These are phyloP conservation scores for Delitschia confertaspora DNA, from an alignment of 495 filamentous ascomycete species.

Conservation along the genomic window DNA sequence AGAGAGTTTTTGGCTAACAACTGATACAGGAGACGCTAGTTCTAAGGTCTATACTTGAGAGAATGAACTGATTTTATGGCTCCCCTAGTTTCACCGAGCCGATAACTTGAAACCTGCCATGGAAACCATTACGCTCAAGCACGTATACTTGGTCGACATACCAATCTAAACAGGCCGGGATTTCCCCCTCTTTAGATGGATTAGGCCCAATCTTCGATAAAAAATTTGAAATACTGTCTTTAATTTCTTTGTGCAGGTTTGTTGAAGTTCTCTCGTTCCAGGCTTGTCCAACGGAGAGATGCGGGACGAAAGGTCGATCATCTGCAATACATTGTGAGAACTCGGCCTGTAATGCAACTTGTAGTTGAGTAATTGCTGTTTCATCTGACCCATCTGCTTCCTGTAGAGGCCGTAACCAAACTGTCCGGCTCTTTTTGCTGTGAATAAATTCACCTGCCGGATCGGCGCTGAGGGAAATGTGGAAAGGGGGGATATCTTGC, in stretches of 20 bases:
- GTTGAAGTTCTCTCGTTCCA: background rate
- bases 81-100: conserved; percentile 4
- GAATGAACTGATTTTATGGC: background rate
- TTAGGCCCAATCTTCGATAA: background rate
- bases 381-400: background rate
- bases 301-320: conserved; percentile 10
- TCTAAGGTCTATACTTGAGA: too few relatives aligned
- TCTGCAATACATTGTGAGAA: conserved; percentile 17
- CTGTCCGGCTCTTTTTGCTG: conserved; percentile 4
- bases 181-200: background rate
- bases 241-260: conserved; percentile 2
- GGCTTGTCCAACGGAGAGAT: conserved; percentile 17
- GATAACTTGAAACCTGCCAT: conserved; percentile 11
- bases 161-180: conserved; percentile 3
- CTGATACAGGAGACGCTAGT: too few relatives aligned
- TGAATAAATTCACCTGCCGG: conserved; percentile 1
- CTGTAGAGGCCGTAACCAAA: conserved; percentile 4
- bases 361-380: background rate
- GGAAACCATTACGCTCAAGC: conserved; percentile 12
- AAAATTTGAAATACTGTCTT: background rate
- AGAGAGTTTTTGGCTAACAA: conserved; percentile 38
- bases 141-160: conserved; percentile 14
- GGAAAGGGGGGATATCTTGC: conserved; percentile 4
- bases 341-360: conserved; percentile 12
- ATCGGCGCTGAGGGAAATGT: background rate